Evolutionary conservation across 2,329 filamentous ascomycete genomes (phyloP), one percentile per base, ranked within the genome.

Genomic region (Fusarium sp.): DNA sequence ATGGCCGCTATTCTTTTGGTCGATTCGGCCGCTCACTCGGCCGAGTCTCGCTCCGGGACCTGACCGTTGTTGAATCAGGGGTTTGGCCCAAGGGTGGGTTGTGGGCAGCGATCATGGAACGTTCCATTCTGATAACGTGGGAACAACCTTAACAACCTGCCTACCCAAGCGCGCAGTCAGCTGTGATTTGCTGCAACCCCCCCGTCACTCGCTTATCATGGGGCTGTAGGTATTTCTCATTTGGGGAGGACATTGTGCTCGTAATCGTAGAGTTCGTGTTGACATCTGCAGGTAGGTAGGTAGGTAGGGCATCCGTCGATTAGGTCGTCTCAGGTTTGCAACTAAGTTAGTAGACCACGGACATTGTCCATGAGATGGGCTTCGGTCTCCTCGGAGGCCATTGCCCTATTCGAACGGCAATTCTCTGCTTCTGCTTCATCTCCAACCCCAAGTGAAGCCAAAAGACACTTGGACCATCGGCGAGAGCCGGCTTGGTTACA

Each of bases 101-200:
- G 67, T 56, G 34, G 62, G 67, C 67, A 69, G 67, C 14, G 50
- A 64, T 57, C 58, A 69, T 69, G 67, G 58, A 69, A 69, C 67
- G 67, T 69, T 69, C 67, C 67, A 69, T 70, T 53, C 51, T 63
- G 66, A 59, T 67, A 62, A 40, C 53, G 18, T 55, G 42, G 42
- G 42, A 46, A 25, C 20, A 46, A 25, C 20, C 13, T 46, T 46
- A 23, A 25, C 18, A 23, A 44, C 20, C 40, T 44, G 40, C 38
- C 38, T 42, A 42, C 38, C 38, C 38, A 42, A 18, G 40, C 40
- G 18, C 6, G 13, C 11, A 23, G 40, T 14, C 40, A 23, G 40
- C 20, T 44, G 18, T 44, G 40, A 44, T 44, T 44, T 44, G 40
- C 40, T 44, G 20, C 29, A n/a, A 50, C 10, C 13, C 11, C 25